These are phyloP conservation scores for Berberis vulgaris DNA, from an alignment of 164 flowering plant genomes.

Conservation along the genomic window DNA sequence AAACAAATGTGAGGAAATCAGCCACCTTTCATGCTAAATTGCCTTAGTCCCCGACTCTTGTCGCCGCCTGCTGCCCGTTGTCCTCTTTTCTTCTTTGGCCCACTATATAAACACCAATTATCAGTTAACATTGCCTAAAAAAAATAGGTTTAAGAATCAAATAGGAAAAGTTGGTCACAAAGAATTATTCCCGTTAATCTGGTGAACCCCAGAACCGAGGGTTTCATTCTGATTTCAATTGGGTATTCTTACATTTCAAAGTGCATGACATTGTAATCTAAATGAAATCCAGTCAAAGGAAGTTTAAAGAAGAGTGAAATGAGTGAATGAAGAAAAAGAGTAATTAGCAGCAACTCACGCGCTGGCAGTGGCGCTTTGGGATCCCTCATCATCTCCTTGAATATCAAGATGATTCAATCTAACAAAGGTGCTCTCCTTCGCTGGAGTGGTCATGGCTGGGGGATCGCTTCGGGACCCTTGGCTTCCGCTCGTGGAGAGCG, in stretches of 20 bases:
- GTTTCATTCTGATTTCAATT: too few species aligned
- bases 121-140: neutral
- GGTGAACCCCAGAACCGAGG: too few species aligned
- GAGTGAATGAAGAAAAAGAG: neutral
- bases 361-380: conserved; percentile 53
- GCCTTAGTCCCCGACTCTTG: conserved; percentile 93
- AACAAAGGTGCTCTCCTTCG: conserved; percentile 46
- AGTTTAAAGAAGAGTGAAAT: too few species aligned
- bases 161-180: too few species aligned
- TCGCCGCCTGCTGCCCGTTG: conserved; percentile 74
- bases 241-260: too few species aligned
- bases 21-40: conserved; percentile 94
- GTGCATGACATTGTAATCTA: too few species aligned
- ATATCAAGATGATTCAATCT: conserved; percentile 62
- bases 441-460: conserved; percentile 56
- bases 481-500: conserved; percentile 89
- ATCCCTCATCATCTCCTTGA: conserved; percentile 68
- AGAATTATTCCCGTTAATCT: too few species aligned
- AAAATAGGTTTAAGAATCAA: too few species aligned
- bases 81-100: conserved; percentile 81
- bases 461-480: conserved; percentile 78
- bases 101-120: conserved; percentile 24
- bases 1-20: neutral
- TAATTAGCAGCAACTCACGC: conserved; percentile 26
- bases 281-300: too few species aligned